Evolutionary conservation across 2,329 filamentous ascomycete species (phyloP).

Genomic region (Pseudogymnoascus sp.): DNA sequence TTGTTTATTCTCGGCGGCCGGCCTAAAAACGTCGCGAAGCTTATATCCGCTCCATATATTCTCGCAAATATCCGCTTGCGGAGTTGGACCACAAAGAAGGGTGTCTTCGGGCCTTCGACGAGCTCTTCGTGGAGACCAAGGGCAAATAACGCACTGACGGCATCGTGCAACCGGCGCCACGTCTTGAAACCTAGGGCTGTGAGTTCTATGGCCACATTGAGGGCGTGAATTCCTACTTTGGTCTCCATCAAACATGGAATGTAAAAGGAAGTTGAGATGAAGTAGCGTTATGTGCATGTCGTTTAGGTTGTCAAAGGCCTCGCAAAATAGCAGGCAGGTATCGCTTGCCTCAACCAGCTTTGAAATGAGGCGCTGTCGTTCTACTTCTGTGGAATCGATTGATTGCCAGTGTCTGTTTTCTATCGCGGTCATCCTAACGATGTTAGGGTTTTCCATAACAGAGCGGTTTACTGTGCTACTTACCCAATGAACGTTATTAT

Average conservation of each 20-base stretch:
- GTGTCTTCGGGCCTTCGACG: background rate
- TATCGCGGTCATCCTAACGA: background rate
- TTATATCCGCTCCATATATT: background rate
- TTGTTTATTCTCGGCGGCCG: background rate
- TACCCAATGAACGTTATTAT: background rate
- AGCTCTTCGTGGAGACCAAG: background rate
- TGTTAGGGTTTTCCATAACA: background rate
- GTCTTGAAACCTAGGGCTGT: background rate
- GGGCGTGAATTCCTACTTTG: background rate
- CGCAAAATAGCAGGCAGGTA: background rate
- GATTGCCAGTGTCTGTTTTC: background rate
- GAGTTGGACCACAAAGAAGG: background rate
- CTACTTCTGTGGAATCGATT: background rate
- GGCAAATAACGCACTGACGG: background rate
- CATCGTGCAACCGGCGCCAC: background rate
- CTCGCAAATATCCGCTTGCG: background rate
- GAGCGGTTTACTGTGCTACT: background rate
- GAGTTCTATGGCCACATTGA: background rate
- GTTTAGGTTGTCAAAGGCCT: background rate
- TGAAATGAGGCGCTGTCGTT: background rate
- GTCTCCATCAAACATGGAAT: background rate
- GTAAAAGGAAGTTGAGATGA: background rate
- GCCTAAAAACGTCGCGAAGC: background rate
- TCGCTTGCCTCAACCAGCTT: background rate
- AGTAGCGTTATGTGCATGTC: background rate